These are phyloP conservation scores for Arabidopsis thaliana DNA, from an alignment of 345 rosid genomes.

Conservation along the genomic window DNA sequence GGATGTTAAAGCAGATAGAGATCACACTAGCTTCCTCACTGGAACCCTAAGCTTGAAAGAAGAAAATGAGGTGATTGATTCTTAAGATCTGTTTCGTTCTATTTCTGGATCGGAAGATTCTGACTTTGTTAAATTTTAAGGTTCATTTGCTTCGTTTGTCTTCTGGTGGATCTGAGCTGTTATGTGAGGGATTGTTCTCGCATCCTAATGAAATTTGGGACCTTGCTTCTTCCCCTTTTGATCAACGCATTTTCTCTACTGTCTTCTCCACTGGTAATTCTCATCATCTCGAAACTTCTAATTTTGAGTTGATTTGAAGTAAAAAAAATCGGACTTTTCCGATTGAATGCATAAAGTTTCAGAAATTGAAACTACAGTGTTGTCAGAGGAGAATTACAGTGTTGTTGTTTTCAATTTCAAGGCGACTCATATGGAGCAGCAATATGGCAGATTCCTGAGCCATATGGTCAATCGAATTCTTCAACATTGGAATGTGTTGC, in stretches of 20 bases:
- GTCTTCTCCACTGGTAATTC: constrained; percentile 77
- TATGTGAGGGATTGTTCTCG: constrained; percentile 88
- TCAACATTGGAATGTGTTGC: constrained; percentile 78
- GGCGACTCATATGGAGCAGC: constrained; percentile 92
- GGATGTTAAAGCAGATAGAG: constrained; percentile 89
- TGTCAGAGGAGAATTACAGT: constrained; percentile 10
- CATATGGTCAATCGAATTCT: constrained; percentile 82
- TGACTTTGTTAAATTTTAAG: constrained; percentile 44
- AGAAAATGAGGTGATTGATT: constrained; percentile 77
- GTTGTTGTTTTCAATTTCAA: constrained; percentile 39
- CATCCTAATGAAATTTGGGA: constrained; percentile 98
- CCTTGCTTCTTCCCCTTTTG: constrained; percentile 81
- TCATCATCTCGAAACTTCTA: not conserved
- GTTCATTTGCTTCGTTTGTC: constrained; percentile 90
- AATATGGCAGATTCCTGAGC: constrained; percentile 96
- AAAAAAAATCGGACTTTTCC: not conserved
- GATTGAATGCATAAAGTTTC: not conserved
- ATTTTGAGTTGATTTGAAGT: constrained; percentile 12
- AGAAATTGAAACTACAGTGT: not conserved
- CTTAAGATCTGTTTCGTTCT: constrained; percentile 28
- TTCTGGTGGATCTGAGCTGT: constrained; percentile 79
- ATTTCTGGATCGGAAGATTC: constrained; percentile 30
- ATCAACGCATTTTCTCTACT: constrained; percentile 91
- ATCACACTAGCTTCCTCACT: constrained; percentile 93
- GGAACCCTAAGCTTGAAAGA: constrained; percentile 88